Base-by-base conservation (phyloP, 768 basidiomycete genomes). In the Boletus edulis region DNA sequence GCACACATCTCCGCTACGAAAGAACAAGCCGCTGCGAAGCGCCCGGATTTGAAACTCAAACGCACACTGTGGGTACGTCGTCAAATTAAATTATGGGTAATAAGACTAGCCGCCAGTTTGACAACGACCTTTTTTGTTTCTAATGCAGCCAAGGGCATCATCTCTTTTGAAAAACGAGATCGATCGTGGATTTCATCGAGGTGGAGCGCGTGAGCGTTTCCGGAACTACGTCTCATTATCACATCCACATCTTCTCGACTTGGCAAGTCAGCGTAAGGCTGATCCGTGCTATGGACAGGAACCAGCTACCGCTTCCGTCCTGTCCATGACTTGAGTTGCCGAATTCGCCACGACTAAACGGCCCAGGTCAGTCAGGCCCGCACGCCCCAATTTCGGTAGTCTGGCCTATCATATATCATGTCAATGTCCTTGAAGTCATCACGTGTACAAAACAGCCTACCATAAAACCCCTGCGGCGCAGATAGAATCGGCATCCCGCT, bases 381-480 rank as follows among this genome's bases (percentile, higher is more conserved):
- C 42, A 38, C 29, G 9, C 34, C 12, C 60, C 43, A 34, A 51
- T 44, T 55, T 44, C 5, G 54, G 53, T 15, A 27, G 39, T 48
- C 43, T 53, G 38, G 15, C 11, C 7, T 17, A 24, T 20, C 17
- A 17, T 39, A 6, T 22, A 12, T 46, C 41, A 41, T 38, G 49
- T 27, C 39, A 17, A n/a, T 42, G 17, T 38, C 46, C 46, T 27
- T 31, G 12, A 24, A 38, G 32, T 12, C 55, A 60, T 60, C 57
- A 63, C 58, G 55, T 66, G 61, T 60, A 55, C 40, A 39, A 51
- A 51, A 39, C 1, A 2, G 15, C 22, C 35, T 17, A 48, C 52
- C 48, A 62, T 64, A 64, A 64, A 57, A 29, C 13, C 27, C n/a
- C 4, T 39, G 7, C 42, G 12, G 7, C 17, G 12, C 20, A n/a